Base-by-base conservation (phyloP, 148 eudicot genomes). In the Persicaria maculosa region DNA sequence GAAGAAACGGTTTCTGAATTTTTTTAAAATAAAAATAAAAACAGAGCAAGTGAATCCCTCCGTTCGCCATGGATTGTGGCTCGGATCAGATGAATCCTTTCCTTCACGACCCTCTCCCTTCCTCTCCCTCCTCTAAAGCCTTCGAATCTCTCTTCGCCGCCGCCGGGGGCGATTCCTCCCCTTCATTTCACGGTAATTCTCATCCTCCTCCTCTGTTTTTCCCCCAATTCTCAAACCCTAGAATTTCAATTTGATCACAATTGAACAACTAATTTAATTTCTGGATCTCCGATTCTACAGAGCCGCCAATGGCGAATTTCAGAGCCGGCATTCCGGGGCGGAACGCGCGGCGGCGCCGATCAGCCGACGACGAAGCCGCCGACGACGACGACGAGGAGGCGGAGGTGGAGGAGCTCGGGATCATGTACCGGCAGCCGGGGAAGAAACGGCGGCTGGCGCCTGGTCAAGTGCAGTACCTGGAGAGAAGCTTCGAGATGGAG, bases 391-490 rank as follows among this genome's bases (percentile, higher is more conserved):
- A 15, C 16, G 55, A 50, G 1, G 55, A 50, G n/a, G 55, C 12
- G 40, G 40, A 31, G 40, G 67, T 8, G 15, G 67, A 59, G 6
- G 7, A 54, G 7, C 36, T 22, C 65, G 65, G 68, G 47, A 65
- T 9, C 12, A 2, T 10, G 52, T 48, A 48, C 52, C 9, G 70
- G 47, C 46, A 31, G 46, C 7, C 74, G 44, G 58, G 22, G 74
- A 72, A 72, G 74, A 72, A 72, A 44, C 44, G 74, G 54, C 7
- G 74, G 44, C 74, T 72, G 3, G 5, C 54, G 16, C 17, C 43
- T 7, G 15, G 10, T 2, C 74, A 72, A 7, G 57, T 72, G 0
- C 54, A 17, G 74, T 19, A 8, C 48, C 44, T 72, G 19, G 74
- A 72, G 54, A 22, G n/a, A 57, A 48, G 57, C 57, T 72, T 72